Base-by-base conservation (phyloP, 129 eudicot genomes). In the Deinandra increscens region DNA sequence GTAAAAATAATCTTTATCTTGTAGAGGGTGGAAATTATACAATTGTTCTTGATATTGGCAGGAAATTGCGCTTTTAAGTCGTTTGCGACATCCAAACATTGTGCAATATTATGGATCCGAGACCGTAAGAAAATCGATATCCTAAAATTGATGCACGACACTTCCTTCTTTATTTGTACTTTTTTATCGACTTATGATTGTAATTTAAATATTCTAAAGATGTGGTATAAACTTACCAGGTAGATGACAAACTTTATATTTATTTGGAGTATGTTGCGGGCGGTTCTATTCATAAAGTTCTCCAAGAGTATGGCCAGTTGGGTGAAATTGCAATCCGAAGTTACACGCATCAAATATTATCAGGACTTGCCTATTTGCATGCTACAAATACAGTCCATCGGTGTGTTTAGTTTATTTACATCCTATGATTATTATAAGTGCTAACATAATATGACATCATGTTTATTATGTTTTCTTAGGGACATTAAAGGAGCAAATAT, bases 181-280 rank as follows among this genome's bases (percentile, higher is more conserved):
- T 67, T 54, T 9, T 19, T 11, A 37, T 42, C 60, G 46, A 20
- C 63, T 26, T 13, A 26, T 31, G 42, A 49, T 41, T 34, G 17
- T 76, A 44, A 64, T 72, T 31, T 18, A 60, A 49, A 2, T 33
- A 20, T 5, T 20, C 19, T 36, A 70, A 68, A 58, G 54, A 22
- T 75, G 23, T 34, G 14, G 31, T 39, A 71, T 29, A 42, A 69
- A 26, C 48, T 63, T 66, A 53, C 34, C 78, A 88, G 96, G 88
- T 73, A 64, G 89, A 77, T 18, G 89, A 88, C 78, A 88, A 76
- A 73, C 81, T 88, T 15, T 79, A 82, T 59, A 82, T 88, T 19
- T 88, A 85, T 60, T 81, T 88, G 79, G 96, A 88, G 83, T 88
- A 83, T 66, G 89, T 88, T 1, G 81, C 96, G 51, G 92, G 92